Evolutionary conservation across 805 yeast species (phyloP), one percentile per base, ranked within the genome.

Genomic region (Kluyveromyces aestuarii): DNA sequence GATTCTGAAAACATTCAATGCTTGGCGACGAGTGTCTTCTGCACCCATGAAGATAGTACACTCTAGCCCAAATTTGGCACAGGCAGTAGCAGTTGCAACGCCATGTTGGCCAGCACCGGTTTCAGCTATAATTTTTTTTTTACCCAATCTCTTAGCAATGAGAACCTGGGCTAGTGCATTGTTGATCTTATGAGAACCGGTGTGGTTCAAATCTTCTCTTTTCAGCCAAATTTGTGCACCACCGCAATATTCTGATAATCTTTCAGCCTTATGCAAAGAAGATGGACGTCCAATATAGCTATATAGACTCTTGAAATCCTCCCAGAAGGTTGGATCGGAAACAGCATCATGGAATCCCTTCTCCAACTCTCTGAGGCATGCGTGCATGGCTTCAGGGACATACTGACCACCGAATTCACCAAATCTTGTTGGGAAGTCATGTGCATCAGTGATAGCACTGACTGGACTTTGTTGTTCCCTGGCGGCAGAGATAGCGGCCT

Each of bases 31-130:
- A 41, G 87, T 96, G 72, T 93, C 99, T 71, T 93, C 99, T 41
- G 98, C 98, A 54, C 99, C 99, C 99, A 93, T 93, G 63, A 80
- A 91, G 36, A 93, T 95, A 14, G 87, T 87, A 74, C 99, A 93
- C 65, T 85, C 79, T 69, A 93, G 68, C 46, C 99, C 99, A 59
- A 93, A 86, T 62, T 85, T 85, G 54, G 95, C 95, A 74, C 90
- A 83, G 0, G 95, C 95, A 51, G 95, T 86, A 30, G 95, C 95
- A 46, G 93, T 86, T 38, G 95, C 95, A 37, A 86, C 95, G 72
- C 95, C 95, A 63, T 86, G 95, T 70, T 86, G 95, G 57, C 95
- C 95, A 46, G 95, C 95, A 70, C 95, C 95, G 37, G 95, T 86
- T 72, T 86, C 95, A 36, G 95, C 95, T 63, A 86, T 85, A 52